Evolutionary conservation across 306 rosid species (phyloP).

Genomic region (Acacia melanoxylon): DNA sequence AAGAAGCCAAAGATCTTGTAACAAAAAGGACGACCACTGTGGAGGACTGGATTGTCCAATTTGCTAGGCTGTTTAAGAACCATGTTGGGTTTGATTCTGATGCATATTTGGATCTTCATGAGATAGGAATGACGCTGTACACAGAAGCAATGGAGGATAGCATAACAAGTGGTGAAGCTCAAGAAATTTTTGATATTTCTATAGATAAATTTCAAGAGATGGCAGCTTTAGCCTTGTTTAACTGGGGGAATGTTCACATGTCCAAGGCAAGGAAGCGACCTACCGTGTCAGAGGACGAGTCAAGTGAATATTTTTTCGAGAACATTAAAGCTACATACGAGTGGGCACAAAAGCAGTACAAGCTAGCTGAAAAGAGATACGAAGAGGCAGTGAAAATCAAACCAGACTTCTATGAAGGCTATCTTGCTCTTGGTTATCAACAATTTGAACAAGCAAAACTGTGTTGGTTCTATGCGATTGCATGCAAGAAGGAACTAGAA

Average conservation of each 20-base stretch:
- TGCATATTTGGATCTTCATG: constrained; percentile 82
- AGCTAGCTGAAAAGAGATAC: constrained; percentile 62
- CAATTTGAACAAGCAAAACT: constrained; percentile 92
- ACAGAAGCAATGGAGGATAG: constrained; percentile 86
- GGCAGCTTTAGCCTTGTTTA: constrained; percentile 87
- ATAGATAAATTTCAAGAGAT: constrained; percentile 89
- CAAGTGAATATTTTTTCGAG: constrained; percentile 52
- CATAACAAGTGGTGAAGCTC: constrained; percentile 67
- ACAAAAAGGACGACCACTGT: constrained; percentile 38
- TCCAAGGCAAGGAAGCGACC: constrained; percentile 74
- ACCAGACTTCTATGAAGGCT: constrained; percentile 78
- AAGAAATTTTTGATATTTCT: constrained; percentile 78
- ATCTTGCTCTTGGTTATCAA: constrained; percentile 85
- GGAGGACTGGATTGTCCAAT: constrained; percentile 94
- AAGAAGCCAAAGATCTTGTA: constrained; percentile 31
- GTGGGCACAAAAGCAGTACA: constrained; percentile 81
- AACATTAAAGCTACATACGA: constrained; percentile 57
- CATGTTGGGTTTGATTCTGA: constrained; percentile 94
- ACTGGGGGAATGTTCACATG: constrained; percentile 94
- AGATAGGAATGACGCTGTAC: constrained; percentile 82
- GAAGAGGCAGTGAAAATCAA: constrained; percentile 76
- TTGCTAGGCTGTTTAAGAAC: constrained; percentile 92
- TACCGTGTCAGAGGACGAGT: constrained; percentile 54
- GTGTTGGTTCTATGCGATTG: constrained; percentile 70
- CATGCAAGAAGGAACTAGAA: constrained; percentile 51